Evolutionary conservation across 1,139 yeast species (phyloP), one percentile per base, ranked within the genome.

Genomic region (Debaryomyces subglobosus): DNA sequence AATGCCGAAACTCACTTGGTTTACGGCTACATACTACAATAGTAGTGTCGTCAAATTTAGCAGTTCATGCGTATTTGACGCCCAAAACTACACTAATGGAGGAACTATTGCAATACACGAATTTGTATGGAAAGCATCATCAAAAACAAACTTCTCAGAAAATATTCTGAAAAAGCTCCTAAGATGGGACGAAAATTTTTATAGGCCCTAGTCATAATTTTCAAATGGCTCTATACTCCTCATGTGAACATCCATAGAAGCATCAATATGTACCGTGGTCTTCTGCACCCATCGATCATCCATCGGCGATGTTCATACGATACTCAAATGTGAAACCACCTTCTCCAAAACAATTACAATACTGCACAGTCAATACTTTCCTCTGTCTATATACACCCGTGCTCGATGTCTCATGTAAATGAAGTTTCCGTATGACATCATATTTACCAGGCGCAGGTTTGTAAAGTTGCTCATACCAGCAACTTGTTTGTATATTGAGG

Each of bases 391-490:
- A 20, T 18, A 20, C 8, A 21, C 16, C 27, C 8, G 16, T 21
- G 20, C n/a, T 23, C 32, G n/a, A 37, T 23, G 12, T 24, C 30
- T 37, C 30, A 37, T 38, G 41, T 27, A 9, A 40, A 30, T 30
- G 43, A 40, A 40, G 43, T 2, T 40, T 18, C n/a, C 13, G 13
- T 27, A 39, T 40, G 24, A 40, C 43, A 32, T 40, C 36, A 40
- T 21, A 3, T 8, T 20, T n/a, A 12, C 12, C 16, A 5, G 13
- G 10, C 27, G 21, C 13, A 20, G 21, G 15, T 30, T 8, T 24
- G 18, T 39, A 30, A 18, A 30, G 36, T 21, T 30, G 43, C 36
- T 40, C 21, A 15, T 10, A 40, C 34, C 36, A 40, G 25, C 34
- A 39, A 7, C 30, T 20, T 40, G 33, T 27, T 39, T 18, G 18